Percentiles rank a stretch among this genome's conserved stretches.
These are phyloP conservation scores for Schizophyllum amplum DNA, from an alignment of 1,284 basidiomycete genomes.

Conservation along the genomic window DNA sequence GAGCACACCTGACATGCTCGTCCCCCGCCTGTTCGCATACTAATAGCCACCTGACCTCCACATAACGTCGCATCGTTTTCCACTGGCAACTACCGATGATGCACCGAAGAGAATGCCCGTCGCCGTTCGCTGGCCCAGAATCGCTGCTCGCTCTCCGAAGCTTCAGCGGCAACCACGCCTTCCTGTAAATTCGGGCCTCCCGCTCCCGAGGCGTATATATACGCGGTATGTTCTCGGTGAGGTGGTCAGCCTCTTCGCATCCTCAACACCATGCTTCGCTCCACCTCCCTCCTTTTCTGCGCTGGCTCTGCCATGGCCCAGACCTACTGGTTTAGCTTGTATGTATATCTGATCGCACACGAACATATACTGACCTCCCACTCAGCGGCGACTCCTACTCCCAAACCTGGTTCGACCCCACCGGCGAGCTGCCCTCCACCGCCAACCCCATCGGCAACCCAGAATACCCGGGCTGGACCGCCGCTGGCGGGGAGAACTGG, in stretches of 20 bases:
- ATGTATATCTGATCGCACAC: conserved; percentile 10
- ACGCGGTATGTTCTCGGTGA: neutral
- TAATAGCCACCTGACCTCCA: no score
- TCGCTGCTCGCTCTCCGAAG: neutral
- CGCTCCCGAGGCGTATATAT: neutral
- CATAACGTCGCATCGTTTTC: neutral
- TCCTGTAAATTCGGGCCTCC: no score
- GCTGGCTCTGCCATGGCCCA: neutral
- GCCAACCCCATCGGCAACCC: conserved; percentile 54
- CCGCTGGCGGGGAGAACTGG: conserved; percentile 51
- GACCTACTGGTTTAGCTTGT: conserved; percentile 48
- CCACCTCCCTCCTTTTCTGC: neutral
- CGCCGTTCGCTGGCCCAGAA: neutral
- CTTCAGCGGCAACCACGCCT: neutral
- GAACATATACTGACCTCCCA: neutral
- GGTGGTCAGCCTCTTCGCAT: neutral
- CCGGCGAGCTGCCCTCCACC: conserved; percentile 29
- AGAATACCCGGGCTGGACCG: conserved; percentile 47
- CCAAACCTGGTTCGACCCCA: conserved; percentile 40
- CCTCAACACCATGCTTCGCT: neutral
- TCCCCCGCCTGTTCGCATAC: no score
- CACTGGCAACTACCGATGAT: neutral
- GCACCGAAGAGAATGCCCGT: neutral
- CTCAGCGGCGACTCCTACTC: conserved; percentile 52
- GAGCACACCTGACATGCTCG: no score